Base-by-base conservation (phyloP, 257 asterid species). In the Rubia yunnanensis region DNA sequence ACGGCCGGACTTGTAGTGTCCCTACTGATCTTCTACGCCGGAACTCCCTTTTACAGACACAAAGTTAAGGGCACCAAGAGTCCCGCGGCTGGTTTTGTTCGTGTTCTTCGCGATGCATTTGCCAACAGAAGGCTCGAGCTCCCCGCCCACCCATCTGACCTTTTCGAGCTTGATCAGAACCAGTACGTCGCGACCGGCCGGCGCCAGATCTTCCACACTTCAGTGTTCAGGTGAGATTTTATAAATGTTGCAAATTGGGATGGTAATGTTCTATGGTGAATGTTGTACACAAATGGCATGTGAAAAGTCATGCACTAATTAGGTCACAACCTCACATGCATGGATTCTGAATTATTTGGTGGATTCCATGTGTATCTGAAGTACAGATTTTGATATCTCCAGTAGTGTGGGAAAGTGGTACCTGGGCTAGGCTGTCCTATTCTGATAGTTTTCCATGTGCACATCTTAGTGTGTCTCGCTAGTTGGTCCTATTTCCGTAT, bases 11-110 rank as follows among this genome's bases (percentile, higher is more conserved):
- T 91, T 15, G 58, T 83, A 14, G 1, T 83, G 1, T 88, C 96
- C 2, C 60, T 91, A 50, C 50, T 83, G 59, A 66, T 88, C 7
- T 91, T 91, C 73, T 91, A 84, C 59, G 14, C 78, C 2, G 98
- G 98, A 8, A 82, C 88, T 5, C 92, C 96, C 0, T 22, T 65
- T 64, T 91, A 91, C 53, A 69, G 98, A 75, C 98, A 91, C 72
- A 91, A 88, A 66, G 85, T 75, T 27, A 80, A 89, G 62, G 70
- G 68, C 63, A 77, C 85, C 13, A 74, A 72, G 63, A 84, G 78
- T n/a, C 98, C 96, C 0, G 83, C 87, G 1, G 78, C 79, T 2
- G 96, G 84, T 27, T 28, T 88, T 7, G 7, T 84, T 3, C 75
- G 85, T 8, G 98, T 91, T 27, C 57, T 83, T 10, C 17, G 72